phyloP scores from a whole-genome alignment of 345 rosid genomes.

The Gossypium ekmanianum region DNA sequence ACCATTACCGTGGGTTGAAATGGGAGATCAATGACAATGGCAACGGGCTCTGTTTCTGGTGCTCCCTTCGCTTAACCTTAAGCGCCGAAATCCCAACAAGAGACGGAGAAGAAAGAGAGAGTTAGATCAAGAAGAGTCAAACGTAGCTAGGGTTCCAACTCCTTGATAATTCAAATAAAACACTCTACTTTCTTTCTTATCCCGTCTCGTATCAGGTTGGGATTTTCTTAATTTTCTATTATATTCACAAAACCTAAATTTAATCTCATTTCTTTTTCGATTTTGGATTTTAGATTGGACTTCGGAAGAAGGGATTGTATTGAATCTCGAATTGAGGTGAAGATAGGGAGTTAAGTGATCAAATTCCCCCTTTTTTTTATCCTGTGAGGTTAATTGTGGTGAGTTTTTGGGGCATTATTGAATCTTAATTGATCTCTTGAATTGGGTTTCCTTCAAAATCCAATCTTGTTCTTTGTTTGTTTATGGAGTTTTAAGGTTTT shows the following conservation, averaged over 20 bases:
- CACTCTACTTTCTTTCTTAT: conserved; percentile 17
- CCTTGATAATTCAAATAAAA: conserved; percentile 10
- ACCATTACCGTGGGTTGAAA: background rate
- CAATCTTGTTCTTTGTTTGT: conserved; percentile 14
- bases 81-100: background rate
- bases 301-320: conserved; percentile 16
- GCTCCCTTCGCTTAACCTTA: background rate
- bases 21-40: too few relatives aligned
- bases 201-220: conserved; percentile 23
- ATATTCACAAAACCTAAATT: conserved; percentile 11
- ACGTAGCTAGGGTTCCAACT: background rate
- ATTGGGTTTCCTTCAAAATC: conserved; percentile 34
- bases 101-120: background rate
- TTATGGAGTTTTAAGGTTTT: conserved; percentile 25
- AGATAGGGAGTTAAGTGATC: conserved; percentile 18
- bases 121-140: conserved; percentile 24
- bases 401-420: conserved; percentile 16
- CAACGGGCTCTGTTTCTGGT: background rate
- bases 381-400: conserved; percentile 17
- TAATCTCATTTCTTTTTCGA: background rate
- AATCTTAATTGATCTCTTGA: conserved; percentile 26
- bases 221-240: conserved; percentile 11
- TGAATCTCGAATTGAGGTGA: conserved; percentile 18
- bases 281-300: conserved; percentile 4
- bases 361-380: conserved; percentile 10